Evolutionary conservation across 2,329 filamentous ascomycete genomes (phyloP), one percentile per base, ranked within the genome.

Genomic region (Emmonsiellopsis sp.): DNA sequence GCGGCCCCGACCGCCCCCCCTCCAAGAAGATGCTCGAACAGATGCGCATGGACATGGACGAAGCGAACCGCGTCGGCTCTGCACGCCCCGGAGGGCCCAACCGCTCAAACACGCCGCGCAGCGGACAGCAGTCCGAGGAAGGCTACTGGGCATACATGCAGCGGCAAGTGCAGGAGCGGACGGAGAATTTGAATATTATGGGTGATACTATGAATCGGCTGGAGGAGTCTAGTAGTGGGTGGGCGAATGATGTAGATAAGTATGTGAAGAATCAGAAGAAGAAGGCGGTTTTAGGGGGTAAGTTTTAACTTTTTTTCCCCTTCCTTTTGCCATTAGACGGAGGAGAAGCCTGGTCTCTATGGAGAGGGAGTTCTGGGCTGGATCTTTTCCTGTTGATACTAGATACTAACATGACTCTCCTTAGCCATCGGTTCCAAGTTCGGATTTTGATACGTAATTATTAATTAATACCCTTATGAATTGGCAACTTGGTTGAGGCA

Each of bases 11-110:
- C 63, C 82, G 93, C 2, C 93, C 92, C 2, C 85, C 89, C 1
- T 93, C 87, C 56, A 94, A 94, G 71, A 83, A 87, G 37, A 94
- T 94, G 87, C 69, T 93, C 47, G 86, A 85, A 1, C 90, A 93
- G 49, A 81, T 87, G 37, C 85, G 83, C 1, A 80, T 84, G 5
- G 89, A 95, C 1, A 80, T 84, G 5, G 89, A 95, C 63, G 83
- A 89, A 54, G 78, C 84, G 49, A 59, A 67, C 55, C 62, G 71
- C 32, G 20, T 5, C 20, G 20, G 3, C 20, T 26, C 20, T 26
- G 20, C 20, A 26, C 20, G 20, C 20, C 61, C 73, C 52, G 64
- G 66, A 56, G 61, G 66, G 68, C 0, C 62, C 67, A 3, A 61
- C 67, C 13, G 59, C 60, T 11, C 49, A 51, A 32, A 50, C 54